A percentile compares a stretch with the other conserved stretches of the same genome.
Conservation (phyloP, 2,329 filamentous ascomycete genomes). For the Venturia aucupariae region DNA sequence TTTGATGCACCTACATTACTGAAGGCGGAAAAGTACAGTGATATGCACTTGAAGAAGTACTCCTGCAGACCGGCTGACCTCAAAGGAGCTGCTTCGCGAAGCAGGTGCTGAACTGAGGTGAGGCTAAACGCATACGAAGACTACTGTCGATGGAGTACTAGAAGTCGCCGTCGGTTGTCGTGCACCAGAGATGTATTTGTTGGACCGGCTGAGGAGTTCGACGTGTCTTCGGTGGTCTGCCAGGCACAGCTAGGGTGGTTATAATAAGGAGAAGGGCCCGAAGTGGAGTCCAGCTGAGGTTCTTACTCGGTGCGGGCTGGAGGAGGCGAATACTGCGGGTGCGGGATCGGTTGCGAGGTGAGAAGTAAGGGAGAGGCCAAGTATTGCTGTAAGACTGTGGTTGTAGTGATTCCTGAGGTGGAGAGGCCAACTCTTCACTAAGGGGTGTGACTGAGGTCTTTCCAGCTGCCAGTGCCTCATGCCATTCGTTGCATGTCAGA, state of each 20-base stretch:
- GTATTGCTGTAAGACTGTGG: background rate
- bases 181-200: background rate
- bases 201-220: background rate
- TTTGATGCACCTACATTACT: background rate
- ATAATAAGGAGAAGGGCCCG: background rate
- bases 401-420: background rate
- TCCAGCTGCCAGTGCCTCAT: background rate
- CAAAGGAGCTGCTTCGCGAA: slow-evolving; percentile 14
- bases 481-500: background rate
- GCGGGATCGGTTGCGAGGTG: background rate
- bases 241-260: too few species aligned
- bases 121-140: background rate
- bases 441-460: background rate
- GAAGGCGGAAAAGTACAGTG: slow-evolving; percentile 1
- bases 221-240: background rate
- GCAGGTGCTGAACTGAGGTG: background rate
- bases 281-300: background rate
- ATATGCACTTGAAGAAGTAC: background rate
- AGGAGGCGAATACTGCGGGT: background rate
- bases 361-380: background rate
- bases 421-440: background rate
- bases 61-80: slow-evolving; percentile 16
- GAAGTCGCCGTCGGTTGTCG: background rate
- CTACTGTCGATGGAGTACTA: background rate
- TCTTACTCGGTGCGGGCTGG: background rate